Evolutionary conservation across 2,329 filamentous ascomycete species (phyloP), one percentile per base, ranked within the genome.

Genomic region (Dissoconium aciculare): DNA sequence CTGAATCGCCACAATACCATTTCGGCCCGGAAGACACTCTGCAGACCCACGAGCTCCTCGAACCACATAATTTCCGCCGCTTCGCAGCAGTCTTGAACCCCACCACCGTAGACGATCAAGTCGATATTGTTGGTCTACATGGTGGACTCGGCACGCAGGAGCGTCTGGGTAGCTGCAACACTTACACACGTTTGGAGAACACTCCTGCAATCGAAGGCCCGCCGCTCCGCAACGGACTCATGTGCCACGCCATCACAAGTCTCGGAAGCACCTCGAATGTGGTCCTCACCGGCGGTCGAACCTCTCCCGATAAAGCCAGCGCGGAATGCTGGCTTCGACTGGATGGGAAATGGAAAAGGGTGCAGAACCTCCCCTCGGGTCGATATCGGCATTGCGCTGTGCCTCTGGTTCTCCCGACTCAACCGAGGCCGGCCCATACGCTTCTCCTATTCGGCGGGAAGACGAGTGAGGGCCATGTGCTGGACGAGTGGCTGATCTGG

Each of bases 241-340:
- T 87, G 63, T 89, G 81, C 43, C 81, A 89, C 52, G 78, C 79
- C 0, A 61, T 84, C 12, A 85, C 78, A 12, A 62, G 71, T 28
- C 50, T 91, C 4, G 66, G 64, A 2, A 57, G 62, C 17, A 48
- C 42, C 4, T 54, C 56, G 13, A 68, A 69, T 11, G 66, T 66
- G 36, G 55, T 94, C 8, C 60, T 93, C 27, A 66, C 71, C 16
- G 85, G 87, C 14, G 87, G 87, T 4, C 69, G 85, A 36, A 64
- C 68, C n/a, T 87, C 82, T 5, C 84, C 85, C 4, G 64, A 73
- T 9, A 66, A 64, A 16, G 73, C 73, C 2, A 59, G 82, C 25
- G 60, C 61, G 19, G 80, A 89, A 51, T 84, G 78, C 43, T 94
- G 82, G 82, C 43, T 84, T 2, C 71, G 76, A 39, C 63, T 67